Evolutionary conservation across 768 basidiomycete genomes (phyloP).

Genomic region (Boletus fagicola): DNA sequence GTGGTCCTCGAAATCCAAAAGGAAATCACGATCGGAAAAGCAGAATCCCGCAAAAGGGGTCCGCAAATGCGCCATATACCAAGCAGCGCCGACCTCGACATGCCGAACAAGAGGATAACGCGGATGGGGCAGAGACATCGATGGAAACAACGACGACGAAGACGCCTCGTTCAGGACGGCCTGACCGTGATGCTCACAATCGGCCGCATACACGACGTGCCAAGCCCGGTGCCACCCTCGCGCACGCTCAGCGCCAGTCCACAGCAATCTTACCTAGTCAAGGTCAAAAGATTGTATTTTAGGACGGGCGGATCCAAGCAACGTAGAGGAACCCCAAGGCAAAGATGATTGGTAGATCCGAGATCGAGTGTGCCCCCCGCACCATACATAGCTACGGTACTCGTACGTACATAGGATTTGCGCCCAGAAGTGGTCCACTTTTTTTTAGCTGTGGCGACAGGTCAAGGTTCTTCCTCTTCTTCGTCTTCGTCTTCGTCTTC

Average conservation of each 20-base stretch:
- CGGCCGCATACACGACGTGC: conserved; percentile 40
- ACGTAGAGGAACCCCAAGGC: not conserved
- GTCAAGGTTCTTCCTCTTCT: conserved; percentile 31
- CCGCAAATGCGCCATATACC: not conserved
- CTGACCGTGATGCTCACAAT: conserved; percentile 13
- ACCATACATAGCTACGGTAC: not conserved
- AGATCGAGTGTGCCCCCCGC: not conserved
- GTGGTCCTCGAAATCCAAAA: conserved; percentile 28
- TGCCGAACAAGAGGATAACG: conserved; percentile 5
- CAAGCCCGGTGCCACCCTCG: conserved; percentile 78
- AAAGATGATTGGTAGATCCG: not conserved
- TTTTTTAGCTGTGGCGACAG: not conserved
- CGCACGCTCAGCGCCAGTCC: conserved; percentile 71
- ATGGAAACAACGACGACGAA: not conserved
- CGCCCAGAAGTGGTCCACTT: not conserved
- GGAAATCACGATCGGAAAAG: conserved; percentile 23
- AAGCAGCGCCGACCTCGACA: conserved; percentile 5
- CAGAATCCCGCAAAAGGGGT: conserved; percentile 4
- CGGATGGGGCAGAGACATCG: not conserved
- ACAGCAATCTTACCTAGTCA: conserved; percentile 64
- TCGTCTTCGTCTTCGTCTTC: conserved; percentile 42
- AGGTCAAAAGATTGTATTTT: conserved; percentile 75
- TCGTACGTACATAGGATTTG: not conserved
- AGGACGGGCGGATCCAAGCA: conserved; percentile 11
- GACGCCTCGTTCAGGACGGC: conserved; percentile 4